Base-by-base conservation (phyloP, 441 rosid species). In the Dalechampia spathulata region DNA sequence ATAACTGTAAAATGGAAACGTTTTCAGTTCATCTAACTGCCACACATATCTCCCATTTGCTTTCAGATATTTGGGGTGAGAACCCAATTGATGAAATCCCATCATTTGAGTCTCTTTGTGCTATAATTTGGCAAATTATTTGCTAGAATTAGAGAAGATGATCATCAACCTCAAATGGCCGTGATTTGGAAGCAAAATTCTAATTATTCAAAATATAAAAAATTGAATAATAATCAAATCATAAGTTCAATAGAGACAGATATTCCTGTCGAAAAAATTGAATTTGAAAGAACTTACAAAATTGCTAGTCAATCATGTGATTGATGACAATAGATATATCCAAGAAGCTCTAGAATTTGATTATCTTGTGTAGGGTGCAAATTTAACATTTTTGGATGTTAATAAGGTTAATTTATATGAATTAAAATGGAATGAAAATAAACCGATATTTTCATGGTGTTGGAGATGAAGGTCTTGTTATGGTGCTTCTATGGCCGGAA, bases 331-430 rank as follows among this genome's bases (percentile, higher is more conserved):
- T 4, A 73, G 63, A 22, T 59, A 52, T 0, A 60, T 70, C 21
- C 82, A 78, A 60, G 70, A 54, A 19, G 75, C 68, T 9, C 49
- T 70, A 7, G 90, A 83, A 43, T 50, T 27, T 10, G 13, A 90
- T 72, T 79, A 69, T 15, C 49, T 79, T 2, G 44, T 86, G 1
- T 90, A 90, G 22, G 95, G 97, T 14, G 75, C 81, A 11, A 86
- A 75, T 22, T 30, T 90, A 50, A 84, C 95, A 40, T 86, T 84
- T 60, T 44, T 83, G 64, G 69, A 84, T 63, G 10, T 85, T 25
- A 83, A 70, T 52, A 69, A 62, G 28, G 76, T 64, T 10, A 54
- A 72, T n/a, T n/a, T n/a, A n/a, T n/a, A n/a, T n/a, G n/a, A n/a
- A n/a, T n/a, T n/a, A n/a, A n/a, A n/a, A n/a, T n/a, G n/a, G n/a